Conservation (phyloP, 352 stramenopile genomes). For the Phytopythium delawarense region DNA sequence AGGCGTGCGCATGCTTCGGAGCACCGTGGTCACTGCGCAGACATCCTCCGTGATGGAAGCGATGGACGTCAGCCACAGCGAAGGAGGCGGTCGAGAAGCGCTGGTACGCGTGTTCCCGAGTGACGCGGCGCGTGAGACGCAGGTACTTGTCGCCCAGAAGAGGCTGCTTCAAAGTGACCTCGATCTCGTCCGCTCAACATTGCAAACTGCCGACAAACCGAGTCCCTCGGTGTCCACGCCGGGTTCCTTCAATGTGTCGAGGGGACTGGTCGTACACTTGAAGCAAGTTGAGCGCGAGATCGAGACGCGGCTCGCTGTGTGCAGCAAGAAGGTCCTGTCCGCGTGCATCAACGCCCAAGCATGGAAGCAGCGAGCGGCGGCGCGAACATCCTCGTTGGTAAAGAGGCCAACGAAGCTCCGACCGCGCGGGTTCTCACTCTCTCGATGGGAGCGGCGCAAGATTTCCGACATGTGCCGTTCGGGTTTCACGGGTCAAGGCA, state of each 20-base stretch:
- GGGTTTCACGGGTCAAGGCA: background rate
- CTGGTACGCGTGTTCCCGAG: constrained; percentile 56
- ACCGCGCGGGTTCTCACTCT: constrained; percentile 39
- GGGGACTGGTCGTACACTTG: constrained; percentile 44
- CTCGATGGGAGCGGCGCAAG: constrained; percentile 37
- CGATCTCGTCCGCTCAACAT: constrained; percentile 19
- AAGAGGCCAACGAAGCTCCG: constrained; percentile 24
- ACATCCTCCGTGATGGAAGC: background rate
- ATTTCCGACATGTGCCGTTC: constrained; percentile 8
- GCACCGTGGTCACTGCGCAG: background rate
- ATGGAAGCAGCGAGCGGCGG: constrained; percentile 2
- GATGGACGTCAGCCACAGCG: background rate
- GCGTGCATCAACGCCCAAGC: constrained; percentile 49
- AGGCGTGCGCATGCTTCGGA: constrained; percentile 53
- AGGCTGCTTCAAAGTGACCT: constrained; percentile 54
- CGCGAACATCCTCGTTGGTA: constrained; percentile 24
- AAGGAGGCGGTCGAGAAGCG: constrained; percentile 17
- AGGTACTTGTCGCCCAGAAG: constrained; percentile 60
- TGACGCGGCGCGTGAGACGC: constrained; percentile 37
- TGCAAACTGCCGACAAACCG: constrained; percentile 9
- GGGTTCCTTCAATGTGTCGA: constrained; percentile 11
- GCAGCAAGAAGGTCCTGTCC: constrained; percentile 53
- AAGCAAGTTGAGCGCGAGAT: constrained; percentile 40
- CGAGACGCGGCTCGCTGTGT: constrained; percentile 49
- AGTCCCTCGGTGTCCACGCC: background rate